phyloP scores from a whole-genome alignment of 768 basidiomycete genomes.

The Boletus edulis region DNA sequence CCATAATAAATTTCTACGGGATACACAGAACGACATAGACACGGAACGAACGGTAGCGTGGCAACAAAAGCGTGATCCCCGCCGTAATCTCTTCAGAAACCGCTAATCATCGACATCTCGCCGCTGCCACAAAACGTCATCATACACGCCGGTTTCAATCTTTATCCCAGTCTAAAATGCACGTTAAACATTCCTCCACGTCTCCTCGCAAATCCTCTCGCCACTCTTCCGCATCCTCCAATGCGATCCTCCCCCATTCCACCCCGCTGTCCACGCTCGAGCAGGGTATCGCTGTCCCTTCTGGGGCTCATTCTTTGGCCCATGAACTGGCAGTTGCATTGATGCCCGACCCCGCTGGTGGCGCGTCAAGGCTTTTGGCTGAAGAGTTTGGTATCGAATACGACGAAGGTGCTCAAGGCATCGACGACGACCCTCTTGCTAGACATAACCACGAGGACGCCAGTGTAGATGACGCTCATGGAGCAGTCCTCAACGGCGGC shows the following conservation, averaged over 20 bases:
- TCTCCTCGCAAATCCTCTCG: conserved; percentile 31
- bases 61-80: conserved; percentile 1
- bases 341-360: conserved; percentile 80
- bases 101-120: conserved; percentile 1
- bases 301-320: conserved; percentile 62
- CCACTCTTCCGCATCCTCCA: conserved; percentile 26
- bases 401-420: conserved; percentile 83
- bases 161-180: conserved; percentile 16
- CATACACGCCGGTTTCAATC: not conserved
- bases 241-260: conserved; percentile 19
- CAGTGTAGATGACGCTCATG: conserved; percentile 31
- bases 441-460: conserved; percentile 26
- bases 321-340: conserved; percentile 86
- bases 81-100: conserved; percentile 13
- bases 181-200: conserved; percentile 25
- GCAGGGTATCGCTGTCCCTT: conserved; percentile 28
- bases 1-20: conserved; percentile 1
- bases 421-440: conserved; percentile 41
- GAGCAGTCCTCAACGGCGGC: conserved; percentile 21
- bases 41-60: not conserved
- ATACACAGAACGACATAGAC: not conserved
- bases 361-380: conserved; percentile 68
- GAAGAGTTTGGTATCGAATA: conserved; percentile 91
- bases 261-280: conserved; percentile 32
- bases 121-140: conserved; percentile 8